Conservation (phyloP, 2,329 filamentous ascomycete species). For the Paracoccidioides lutzii region DNA sequence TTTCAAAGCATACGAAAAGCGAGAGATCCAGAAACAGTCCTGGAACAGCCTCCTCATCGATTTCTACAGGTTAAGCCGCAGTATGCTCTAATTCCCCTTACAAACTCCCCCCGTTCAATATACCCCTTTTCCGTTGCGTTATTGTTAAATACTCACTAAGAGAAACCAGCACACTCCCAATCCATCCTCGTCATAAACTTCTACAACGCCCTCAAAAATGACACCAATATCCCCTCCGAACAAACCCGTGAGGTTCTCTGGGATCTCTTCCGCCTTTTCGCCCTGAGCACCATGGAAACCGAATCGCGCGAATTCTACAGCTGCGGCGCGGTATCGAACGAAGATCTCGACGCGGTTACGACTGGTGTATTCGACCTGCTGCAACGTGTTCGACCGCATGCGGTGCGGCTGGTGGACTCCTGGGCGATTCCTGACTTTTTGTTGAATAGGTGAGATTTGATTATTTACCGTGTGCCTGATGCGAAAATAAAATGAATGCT, state of each 20-base stretch:
- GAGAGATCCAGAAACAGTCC: slow-evolving; percentile 31
- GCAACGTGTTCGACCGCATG: slow-evolving; percentile 37
- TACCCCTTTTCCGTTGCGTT: neutral
- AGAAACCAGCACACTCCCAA: slow-evolving; percentile 30
- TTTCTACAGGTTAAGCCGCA: slow-evolving; percentile 16
- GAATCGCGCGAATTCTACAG: slow-evolving; percentile 35
- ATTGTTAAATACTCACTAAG: neutral
- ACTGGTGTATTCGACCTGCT: slow-evolving; percentile 35
- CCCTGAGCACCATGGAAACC: slow-evolving; percentile 34
- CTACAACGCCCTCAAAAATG: slow-evolving; percentile 23
- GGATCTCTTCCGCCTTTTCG: slow-evolving; percentile 36
- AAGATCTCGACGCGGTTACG: slow-evolving; percentile 30
- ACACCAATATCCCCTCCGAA: slow-evolving; percentile 11
- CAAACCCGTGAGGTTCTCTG: slow-evolving; percentile 21
- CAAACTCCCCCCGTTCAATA: neutral
- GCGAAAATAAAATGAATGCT: neutral
- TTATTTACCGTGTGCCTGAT: neutral
- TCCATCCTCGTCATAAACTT: slow-evolving; percentile 38
- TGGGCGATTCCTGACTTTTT: slow-evolving; percentile 43
- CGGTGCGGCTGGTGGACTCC: slow-evolving; percentile 39
- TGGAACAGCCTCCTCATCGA: slow-evolving; percentile 32
- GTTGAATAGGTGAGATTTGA: slow-evolving; percentile 26
- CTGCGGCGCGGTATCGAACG: slow-evolving; percentile 30
- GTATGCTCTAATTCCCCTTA: neutral
- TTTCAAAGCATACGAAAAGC: slow-evolving; percentile 26